Percentiles rank a stretch among this genome's conserved stretches.
phyloP scores from a whole-genome alignment of 352 stramenopile species.

The Globisporangium spinosum region DNA sequence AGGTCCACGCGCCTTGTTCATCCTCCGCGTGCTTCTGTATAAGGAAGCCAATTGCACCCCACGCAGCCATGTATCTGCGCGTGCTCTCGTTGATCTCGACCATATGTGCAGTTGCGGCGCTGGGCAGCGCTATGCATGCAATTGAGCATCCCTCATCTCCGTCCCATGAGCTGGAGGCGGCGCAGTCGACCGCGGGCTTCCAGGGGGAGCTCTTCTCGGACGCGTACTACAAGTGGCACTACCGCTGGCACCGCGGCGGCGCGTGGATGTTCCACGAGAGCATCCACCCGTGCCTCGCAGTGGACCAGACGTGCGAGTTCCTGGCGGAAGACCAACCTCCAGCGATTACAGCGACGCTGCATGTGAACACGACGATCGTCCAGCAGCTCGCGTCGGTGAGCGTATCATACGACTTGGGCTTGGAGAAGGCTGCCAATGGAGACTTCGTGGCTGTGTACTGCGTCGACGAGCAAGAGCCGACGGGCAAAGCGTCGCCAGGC shows the following conservation, averaged over 20 bases:
- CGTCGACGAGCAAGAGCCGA: conserved; percentile 24
- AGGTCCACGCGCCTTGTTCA: not conserved
- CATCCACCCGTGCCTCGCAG: conserved; percentile 27
- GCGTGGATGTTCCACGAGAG: conserved; percentile 34
- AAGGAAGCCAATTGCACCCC: not conserved
- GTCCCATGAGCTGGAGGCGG: not conserved
- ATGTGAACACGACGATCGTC: conserved; percentile 28
- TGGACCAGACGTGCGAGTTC: conserved; percentile 9
- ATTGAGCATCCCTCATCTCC: not conserved
- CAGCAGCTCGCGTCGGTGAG: conserved; percentile 18
- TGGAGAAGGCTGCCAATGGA: not conserved
- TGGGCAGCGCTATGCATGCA: not conserved
- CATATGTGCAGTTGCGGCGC: not conserved
- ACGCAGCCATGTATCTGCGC: not conserved
- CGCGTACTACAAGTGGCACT: conserved; percentile 19
- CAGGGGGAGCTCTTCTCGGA: conserved; percentile 9
- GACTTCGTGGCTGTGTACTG: conserved; percentile 43
- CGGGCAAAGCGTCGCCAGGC: not conserved
- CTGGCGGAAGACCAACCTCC: not conserved
- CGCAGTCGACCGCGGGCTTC: not conserved
- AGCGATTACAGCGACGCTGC: not conserved
- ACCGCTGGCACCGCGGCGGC: conserved; percentile 33
- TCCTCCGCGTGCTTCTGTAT: not conserved
- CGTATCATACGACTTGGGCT: conserved; percentile 20
- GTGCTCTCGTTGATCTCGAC: not conserved